Evolutionary conservation across 495 filamentous ascomycete genomes (phyloP).

Genomic region (Neurospora cerealis): DNA sequence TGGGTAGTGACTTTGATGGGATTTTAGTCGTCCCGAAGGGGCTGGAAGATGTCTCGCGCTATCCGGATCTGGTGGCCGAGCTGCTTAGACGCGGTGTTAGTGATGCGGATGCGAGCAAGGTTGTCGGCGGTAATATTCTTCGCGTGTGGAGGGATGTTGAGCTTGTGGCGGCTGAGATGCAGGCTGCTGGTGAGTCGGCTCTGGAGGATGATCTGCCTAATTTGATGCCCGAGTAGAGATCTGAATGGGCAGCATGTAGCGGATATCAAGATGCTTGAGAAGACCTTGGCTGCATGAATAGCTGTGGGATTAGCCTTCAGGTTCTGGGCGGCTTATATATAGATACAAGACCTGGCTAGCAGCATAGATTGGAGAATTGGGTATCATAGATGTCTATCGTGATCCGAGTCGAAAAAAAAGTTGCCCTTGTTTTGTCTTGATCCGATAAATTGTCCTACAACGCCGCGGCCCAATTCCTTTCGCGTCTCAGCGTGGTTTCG

Average conservation of each 20-base stretch:
- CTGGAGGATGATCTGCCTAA: conserved; percentile 48
- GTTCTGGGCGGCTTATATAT: neutral
- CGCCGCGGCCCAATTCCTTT: neutral
- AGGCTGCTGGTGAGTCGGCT: conserved; percentile 45
- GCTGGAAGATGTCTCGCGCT: conserved; percentile 73
- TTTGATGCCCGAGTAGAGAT: conserved; percentile 1
- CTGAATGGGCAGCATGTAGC: neutral
- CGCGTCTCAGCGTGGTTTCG: neutral
- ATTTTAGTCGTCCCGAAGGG: conserved; percentile 47
- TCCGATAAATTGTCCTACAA: neutral
- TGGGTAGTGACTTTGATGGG: conserved; percentile 70
- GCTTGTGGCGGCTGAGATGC: conserved; percentile 49
- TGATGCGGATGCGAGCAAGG: conserved; percentile 53
- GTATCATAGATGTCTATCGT: neutral
- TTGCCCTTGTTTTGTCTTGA: neutral
- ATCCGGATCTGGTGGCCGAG: conserved; percentile 69
- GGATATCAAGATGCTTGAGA: neutral
- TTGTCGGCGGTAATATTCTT: conserved; percentile 65
- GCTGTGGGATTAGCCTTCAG: neutral
- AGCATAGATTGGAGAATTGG: neutral
- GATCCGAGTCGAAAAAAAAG: neutral
- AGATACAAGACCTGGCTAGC: neutral
- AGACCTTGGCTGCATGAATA: neutral
- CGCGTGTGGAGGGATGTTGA: conserved; percentile 72
- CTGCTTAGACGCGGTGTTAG: conserved; percentile 56